Percentiles rank a stretch among this genome's conserved stretches.
These are phyloP conservation scores for Monosporascus sp. DNA, from an alignment of 2,329 filamentous ascomycete genomes.

Conservation along the genomic window DNA sequence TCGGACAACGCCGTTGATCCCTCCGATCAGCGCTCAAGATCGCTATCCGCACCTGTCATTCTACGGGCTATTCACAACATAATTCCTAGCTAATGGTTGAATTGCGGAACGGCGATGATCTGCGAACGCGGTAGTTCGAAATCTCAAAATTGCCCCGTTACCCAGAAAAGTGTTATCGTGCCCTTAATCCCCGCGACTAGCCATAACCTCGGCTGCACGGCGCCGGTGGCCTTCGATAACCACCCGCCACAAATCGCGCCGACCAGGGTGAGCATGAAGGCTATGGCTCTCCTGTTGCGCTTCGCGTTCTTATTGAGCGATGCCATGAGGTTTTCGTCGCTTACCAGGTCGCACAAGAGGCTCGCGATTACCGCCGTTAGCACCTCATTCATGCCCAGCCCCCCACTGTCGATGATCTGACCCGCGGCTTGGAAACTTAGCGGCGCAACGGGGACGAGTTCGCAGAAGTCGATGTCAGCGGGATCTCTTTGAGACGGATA, in stretches of 20 bases:
- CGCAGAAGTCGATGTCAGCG: constrained; percentile 18
- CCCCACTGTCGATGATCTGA: constrained; percentile 47
- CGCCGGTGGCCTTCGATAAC: constrained; percentile 36
- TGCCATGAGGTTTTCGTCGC: constrained; percentile 43
- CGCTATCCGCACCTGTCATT: too few relatives aligned
- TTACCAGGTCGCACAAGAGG: constrained; percentile 47
- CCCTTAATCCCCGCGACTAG: constrained; percentile 40
- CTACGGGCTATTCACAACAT: too few relatives aligned
- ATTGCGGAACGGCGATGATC: neutral
- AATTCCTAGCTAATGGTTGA: too few relatives aligned
- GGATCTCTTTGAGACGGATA: constrained; percentile 21
- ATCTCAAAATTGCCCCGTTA: constrained; percentile 7
- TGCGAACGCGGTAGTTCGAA: too few relatives aligned
- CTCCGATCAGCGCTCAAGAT: too few relatives aligned
- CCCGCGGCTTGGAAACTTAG: constrained; percentile 51
- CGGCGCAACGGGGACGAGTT: constrained; percentile 33
- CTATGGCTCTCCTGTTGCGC: constrained; percentile 40
- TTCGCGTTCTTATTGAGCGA: constrained; percentile 39
- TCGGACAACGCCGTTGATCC: too few relatives aligned
- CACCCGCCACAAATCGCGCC: constrained; percentile 44
- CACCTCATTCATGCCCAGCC: constrained; percentile 48
- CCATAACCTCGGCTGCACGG: constrained; percentile 39
- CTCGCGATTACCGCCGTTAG: constrained; percentile 52
- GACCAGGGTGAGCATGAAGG: constrained; percentile 34
- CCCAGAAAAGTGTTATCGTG: constrained; percentile 28